These are phyloP conservation scores for Taphrina flavorubra DNA, from an alignment of 1,139 yeast species.

Conservation along the genomic window DNA sequence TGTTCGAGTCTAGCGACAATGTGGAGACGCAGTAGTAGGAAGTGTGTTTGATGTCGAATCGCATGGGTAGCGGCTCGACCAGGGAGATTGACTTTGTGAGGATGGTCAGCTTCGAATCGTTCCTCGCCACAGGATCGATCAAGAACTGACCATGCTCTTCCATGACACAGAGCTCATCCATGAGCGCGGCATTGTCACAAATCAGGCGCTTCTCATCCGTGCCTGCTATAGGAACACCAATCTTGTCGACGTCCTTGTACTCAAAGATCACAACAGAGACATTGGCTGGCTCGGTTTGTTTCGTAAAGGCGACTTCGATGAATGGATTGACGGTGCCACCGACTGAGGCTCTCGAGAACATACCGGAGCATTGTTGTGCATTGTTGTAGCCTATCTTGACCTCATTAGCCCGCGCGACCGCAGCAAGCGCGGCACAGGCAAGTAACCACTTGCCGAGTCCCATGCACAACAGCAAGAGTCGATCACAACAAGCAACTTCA, in stretches of 20 bases:
- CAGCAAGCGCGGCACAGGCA: conserved; percentile 6
- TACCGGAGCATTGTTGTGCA: conserved; percentile 41
- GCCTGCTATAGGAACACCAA: conserved; percentile 62
- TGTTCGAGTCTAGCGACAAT: conserved; percentile 28
- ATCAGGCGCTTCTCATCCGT: conserved; percentile 59
- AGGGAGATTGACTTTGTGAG: conserved; percentile 39
- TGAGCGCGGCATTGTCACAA: conserved; percentile 76
- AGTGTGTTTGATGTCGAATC: conserved; percentile 70
- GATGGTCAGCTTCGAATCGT: conserved; percentile 38
- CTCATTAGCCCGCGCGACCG: conserved; percentile 28
- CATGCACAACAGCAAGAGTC: conserved; percentile 1
- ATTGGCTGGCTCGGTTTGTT: conserved; percentile 16
- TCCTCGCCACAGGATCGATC: conserved; percentile 41
- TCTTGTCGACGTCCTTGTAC: conserved; percentile 70
- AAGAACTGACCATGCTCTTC: conserved; percentile 59
- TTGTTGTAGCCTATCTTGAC: conserved; percentile 21
- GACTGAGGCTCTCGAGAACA: conserved; percentile 34
- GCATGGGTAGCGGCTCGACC: conserved; percentile 51
- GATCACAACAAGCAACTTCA: too few relatives aligned
- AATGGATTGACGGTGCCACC: conserved; percentile 42
- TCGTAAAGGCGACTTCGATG: conserved; percentile 34
- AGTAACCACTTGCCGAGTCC: background rate
- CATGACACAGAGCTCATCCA: conserved; percentile 61
- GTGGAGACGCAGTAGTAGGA: conserved; percentile 94
- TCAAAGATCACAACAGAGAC: conserved; percentile 69